These are phyloP conservation scores for Gymnopus androsaceus DNA, from an alignment of 1,284 basidiomycete genomes.

Conservation along the genomic window DNA sequence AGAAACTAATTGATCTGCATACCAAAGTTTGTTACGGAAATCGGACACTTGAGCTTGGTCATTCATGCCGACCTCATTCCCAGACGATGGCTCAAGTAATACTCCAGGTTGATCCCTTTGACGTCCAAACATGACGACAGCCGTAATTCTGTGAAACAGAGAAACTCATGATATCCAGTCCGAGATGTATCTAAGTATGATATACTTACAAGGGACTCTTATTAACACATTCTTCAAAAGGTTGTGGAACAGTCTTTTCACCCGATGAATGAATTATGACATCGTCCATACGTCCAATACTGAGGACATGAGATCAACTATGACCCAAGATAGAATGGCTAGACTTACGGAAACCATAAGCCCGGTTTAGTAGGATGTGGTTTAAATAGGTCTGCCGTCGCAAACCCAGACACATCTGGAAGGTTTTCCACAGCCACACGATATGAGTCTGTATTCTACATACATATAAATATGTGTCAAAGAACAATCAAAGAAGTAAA, in stretches of 20 bases:
- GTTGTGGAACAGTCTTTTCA: constrained; percentile 41
- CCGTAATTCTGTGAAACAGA: background rate
- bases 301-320: constrained; percentile 13
- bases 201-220: constrained; percentile 32
- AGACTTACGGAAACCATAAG: constrained; percentile 36
- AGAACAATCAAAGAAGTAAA: background rate
- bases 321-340: background rate
- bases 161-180: background rate
- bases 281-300: constrained; percentile 39
- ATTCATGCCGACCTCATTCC: background rate
- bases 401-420: constrained; percentile 33
- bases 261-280: constrained; percentile 42
- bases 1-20: constrained; percentile 42
- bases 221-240: constrained; percentile 37
- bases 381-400: constrained; percentile 33
- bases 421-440: constrained; percentile 32
- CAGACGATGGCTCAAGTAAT: constrained; percentile 24
- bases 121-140: constrained; percentile 33
- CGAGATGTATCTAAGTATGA: background rate
- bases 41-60: constrained; percentile 9
- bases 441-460: constrained; percentile 30
- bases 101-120: constrained; percentile 34
- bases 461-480: constrained; percentile 20
- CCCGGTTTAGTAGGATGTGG: constrained; percentile 32
- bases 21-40: constrained; percentile 28